A percentile compares a stretch with the other conserved stretches of the same genome.
Evolutionary conservation across 805 yeast genomes (phyloP).

Genomic region (Alloascoidea hylecoeti): DNA sequence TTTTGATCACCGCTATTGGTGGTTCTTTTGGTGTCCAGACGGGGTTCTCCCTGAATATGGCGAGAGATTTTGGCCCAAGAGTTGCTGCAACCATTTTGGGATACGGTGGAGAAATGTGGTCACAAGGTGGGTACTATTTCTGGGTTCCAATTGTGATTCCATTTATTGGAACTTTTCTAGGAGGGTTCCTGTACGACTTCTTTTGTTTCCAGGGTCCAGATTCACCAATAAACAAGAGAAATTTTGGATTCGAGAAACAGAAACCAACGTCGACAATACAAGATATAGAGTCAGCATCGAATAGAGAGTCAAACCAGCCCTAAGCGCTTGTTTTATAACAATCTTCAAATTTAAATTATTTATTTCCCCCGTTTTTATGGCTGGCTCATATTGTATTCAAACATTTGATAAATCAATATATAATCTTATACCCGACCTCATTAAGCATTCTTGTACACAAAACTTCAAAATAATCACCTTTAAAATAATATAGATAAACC

Average conservation of each 20-base stretch:
- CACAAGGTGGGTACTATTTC: conserved; percentile 26
- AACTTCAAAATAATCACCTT: no score
- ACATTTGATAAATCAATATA: no score
- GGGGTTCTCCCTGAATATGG: conserved; percentile 39
- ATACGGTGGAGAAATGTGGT: conserved; percentile 25
- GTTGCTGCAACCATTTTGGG: conserved; percentile 33
- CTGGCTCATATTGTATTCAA: no score
- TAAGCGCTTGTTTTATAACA: no score
- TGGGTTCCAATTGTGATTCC: conserved; percentile 44
- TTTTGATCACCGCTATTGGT: conserved; percentile 30
- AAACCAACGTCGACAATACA: no score
- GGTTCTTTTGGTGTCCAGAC: conserved; percentile 34
- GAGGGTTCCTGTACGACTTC: conserved; percentile 36
- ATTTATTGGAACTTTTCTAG: conserved; percentile 28
- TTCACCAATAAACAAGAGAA: conserved; percentile 31
- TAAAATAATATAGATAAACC: no score
- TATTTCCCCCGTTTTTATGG: no score
- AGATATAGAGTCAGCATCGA: no score
- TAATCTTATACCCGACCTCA: no score
- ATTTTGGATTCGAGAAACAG: conserved; percentile 10
- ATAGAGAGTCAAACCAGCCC: no score
- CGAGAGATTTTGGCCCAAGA: conserved; percentile 43
- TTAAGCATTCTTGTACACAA: no score
- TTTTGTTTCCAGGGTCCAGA: conserved; percentile 36
- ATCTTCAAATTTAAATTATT: no score